Base-by-base conservation (phyloP, 1,284 basidiomycete genomes). In the Heimioporus retisporus region DNA sequence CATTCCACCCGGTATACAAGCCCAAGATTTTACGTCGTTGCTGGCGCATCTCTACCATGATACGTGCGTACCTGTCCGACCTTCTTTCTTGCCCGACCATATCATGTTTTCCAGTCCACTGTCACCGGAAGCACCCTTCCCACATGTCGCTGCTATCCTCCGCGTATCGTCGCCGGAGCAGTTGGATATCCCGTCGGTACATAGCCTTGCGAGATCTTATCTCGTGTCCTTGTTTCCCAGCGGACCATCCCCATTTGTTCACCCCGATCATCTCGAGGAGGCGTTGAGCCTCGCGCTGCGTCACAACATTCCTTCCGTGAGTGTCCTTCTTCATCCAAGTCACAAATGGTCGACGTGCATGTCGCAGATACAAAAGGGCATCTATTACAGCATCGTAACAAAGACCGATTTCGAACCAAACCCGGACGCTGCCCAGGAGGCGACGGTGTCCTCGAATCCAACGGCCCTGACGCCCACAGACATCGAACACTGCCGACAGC, bases 11-110 rank as follows among this genome's bases (percentile, higher is more conserved):
- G 77, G 71, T 6, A 80, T 88, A 51, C 72, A 71, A 23, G 78
- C 79, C 25, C 73, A 75, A 42, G 90, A 92, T 74, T 81, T 92
- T 14, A 84, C 85, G 59, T 81, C 80, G 2, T 74, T 93, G 54
- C 75, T 92, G 16, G 84, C 84, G 64, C 85, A 91, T 76, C 74
- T 92, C 42, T 92, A 92, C 73, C 88, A 90, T 71, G 86, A 90
- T 71, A 76, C 77, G 90, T 92, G 35, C 35, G 35, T 35, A 35
- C 35, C 35, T 10, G 35, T 35, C 35, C 8, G 35, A 35, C 35
- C 11, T 35, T 10, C 11, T 35, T 35, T 35, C 35, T 35, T 35
- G 35, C 35, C 7, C 35, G 11, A 35, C 35, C 35, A 2, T 10
- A 10, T 35, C 35, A 35, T 35, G 40, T 13, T 35, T 35, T 72